Conservation (phyloP, 345 rosid genomes). For the Hypericum perforatum region DNA sequence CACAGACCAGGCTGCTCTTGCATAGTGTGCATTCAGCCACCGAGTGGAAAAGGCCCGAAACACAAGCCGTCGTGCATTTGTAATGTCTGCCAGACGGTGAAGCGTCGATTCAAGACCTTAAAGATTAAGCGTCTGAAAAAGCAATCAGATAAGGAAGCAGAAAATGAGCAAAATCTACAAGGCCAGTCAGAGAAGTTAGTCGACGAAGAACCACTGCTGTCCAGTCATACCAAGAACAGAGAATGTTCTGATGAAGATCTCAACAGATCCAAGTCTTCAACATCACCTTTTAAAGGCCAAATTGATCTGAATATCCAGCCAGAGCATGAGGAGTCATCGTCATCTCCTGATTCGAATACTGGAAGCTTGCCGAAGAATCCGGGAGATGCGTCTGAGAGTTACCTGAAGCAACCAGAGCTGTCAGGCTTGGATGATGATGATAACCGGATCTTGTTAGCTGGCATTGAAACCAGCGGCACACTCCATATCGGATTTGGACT, state of each 20-base stretch:
- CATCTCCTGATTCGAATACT: conserved; percentile 46
- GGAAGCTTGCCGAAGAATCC: conserved; percentile 30
- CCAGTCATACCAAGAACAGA: conserved; percentile 32
- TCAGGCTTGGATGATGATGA: too few species aligned
- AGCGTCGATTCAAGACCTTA: conserved; percentile 70
- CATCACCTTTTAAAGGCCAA: conserved; percentile 56
- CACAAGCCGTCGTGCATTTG: conserved; percentile 76
- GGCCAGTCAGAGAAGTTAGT: conserved; percentile 26
- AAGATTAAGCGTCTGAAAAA: conserved; percentile 63
- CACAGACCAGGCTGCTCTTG: conserved; percentile 91
- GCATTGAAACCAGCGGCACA: too few species aligned
- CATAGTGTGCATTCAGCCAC: conserved; percentile 90
- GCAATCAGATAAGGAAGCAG: conserved; percentile 50
- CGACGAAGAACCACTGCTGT: conserved; percentile 34
- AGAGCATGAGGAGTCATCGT: conserved; percentile 49
- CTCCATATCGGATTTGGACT: too few species aligned
- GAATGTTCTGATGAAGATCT: conserved; percentile 45
- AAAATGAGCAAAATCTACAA: conserved; percentile 26
- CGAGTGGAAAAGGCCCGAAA: conserved; percentile 84
- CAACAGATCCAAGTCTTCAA: conserved; percentile 31
- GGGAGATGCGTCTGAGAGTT: conserved; percentile 31
- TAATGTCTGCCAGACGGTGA: conserved; percentile 57
- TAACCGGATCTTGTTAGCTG: too few species aligned
- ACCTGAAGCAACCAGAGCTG: conserved; percentile 30
- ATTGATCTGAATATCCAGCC: conserved; percentile 92